phyloP scores from a whole-genome alignment of 805 yeast genomes.

The Ogataea populi-albae region DNA sequence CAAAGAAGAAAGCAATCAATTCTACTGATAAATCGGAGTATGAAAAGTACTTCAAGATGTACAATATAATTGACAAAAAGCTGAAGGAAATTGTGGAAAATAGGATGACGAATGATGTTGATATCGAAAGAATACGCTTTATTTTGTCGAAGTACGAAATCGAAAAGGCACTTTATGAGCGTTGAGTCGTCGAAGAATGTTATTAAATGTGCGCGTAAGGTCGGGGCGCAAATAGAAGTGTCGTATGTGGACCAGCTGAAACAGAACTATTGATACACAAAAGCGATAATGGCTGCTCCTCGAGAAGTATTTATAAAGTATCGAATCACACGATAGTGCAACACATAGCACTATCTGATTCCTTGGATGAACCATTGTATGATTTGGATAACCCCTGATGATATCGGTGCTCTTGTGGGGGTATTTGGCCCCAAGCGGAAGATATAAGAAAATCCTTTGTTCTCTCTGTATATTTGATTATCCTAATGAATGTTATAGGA shows the following conservation, averaged over 20 bases:
- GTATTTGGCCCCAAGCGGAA: slow-evolving; percentile 38
- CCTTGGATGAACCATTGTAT: slow-evolving; percentile 1
- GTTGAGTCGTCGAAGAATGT: neutral
- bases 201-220: neutral
- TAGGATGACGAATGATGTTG: slow-evolving; percentile 28
- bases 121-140: slow-evolving; percentile 38
- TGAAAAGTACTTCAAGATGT: slow-evolving; percentile 30
- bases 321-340: slow-evolving; percentile 28
- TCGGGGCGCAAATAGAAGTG: slow-evolving; percentile 1
- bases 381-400: slow-evolving; percentile 24
- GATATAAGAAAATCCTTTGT: slow-evolving; percentile 49
- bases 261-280: slow-evolving; percentile 2
- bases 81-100: slow-evolving; percentile 35
- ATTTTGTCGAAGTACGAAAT: slow-evolving; percentile 11
- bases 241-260: neutral
- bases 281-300: neutral
- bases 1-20: slow-evolving; percentile 4
- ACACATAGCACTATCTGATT: slow-evolving; percentile 20
- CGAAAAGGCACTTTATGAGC: neutral
- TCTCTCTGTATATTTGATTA: slow-evolving; percentile 41
- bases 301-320: neutral
- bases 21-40: slow-evolving; percentile 15
- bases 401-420: slow-evolving; percentile 36
- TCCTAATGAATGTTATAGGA: slow-evolving; percentile 24
- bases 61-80: slow-evolving; percentile 35